These are phyloP conservation scores for Magnaporthiopsis rhizophila DNA, from an alignment of 2,329 filamentous ascomycete genomes.

Conservation along the genomic window DNA sequence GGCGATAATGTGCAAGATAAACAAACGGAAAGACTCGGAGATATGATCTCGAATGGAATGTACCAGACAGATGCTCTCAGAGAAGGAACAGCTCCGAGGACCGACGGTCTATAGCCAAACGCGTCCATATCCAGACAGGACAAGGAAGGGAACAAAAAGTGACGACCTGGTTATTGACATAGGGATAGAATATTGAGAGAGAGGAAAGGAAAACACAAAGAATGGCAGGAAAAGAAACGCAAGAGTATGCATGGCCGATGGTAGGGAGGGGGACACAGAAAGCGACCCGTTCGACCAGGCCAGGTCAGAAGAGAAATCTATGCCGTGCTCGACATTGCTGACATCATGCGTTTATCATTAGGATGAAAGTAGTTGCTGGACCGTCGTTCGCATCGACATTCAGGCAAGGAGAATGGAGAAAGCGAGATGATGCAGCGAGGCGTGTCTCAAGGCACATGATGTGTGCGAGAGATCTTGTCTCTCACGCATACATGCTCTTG, in stretches of 20 bases:
- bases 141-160: not conserved
- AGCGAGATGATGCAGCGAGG: not conserved
- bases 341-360: not conserved
- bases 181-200: conserved; percentile 8
- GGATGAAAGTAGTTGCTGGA: conserved; percentile 1
- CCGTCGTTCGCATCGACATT: not conserved
- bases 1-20: not conserved
- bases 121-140: not conserved
- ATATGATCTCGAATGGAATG: not conserved
- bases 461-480: not conserved
- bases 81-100: not conserved
- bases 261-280: conserved; percentile 7
- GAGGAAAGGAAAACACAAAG: conserved; percentile 14
- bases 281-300: conserved; percentile 11
- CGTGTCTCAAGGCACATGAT: not conserved
- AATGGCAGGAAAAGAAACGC: conserved; percentile 7
- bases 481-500: conserved; percentile 48
- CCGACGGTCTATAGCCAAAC: not conserved
- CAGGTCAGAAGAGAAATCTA: conserved; percentile 11
- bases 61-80: no score
- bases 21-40: not conserved
- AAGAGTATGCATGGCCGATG: not conserved
- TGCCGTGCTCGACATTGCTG: not conserved
- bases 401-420: not conserved
- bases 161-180: not conserved